Base-by-base conservation (phyloP, 2,329 filamentous ascomycete species). In the Fusarium succisae region DNA sequence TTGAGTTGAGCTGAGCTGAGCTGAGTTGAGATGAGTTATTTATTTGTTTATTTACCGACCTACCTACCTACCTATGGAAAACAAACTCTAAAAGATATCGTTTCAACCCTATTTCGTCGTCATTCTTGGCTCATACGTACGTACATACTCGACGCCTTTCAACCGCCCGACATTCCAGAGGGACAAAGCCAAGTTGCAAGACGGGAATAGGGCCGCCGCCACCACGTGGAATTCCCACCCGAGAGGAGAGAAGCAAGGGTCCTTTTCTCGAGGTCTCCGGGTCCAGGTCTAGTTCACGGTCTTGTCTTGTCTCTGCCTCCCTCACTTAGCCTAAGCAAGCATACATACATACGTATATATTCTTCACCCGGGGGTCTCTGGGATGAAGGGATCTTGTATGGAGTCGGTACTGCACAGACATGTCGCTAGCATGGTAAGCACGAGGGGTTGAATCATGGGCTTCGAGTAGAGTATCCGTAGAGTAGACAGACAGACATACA, bases 141-240 rank as follows among this genome's bases (percentile, higher is more conserved):
- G 32, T 35, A 35, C 32, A 35, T 35, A 35, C 45, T 58, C 53
- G 39, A 20, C 32, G 48, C 45, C 45, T 41, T 54, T 35, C 47
- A 50, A 53, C 63, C 58, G 45, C 66, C 57, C 32, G 51, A 26
- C 66, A 70, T 70, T 70, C 67, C 67, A 64, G 62, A 28, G 38
- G 35, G 61, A 57, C 50, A 24, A 58, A 47, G 24, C 11, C 53
- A 61, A 59, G 59, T 39, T 60, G 39, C 48, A n/a, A 51, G 44
- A 45, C 43, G 56, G 53, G 62, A 45, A 63, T 64, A 43, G 51
- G 61, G 32, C n/a, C 39, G 41, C 54, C 67, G 37, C 11, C 53
- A 45, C 69, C 69, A 72, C 69, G 69, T 72, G 69, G 68, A 48
- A 48, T 67, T 26, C 35, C 51, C 51, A 45, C 45, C 51, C 32